These are phyloP conservation scores for Neoboletus subvelutipes DNA, from an alignment of 768 basidiomycete species.

Conservation along the genomic window DNA sequence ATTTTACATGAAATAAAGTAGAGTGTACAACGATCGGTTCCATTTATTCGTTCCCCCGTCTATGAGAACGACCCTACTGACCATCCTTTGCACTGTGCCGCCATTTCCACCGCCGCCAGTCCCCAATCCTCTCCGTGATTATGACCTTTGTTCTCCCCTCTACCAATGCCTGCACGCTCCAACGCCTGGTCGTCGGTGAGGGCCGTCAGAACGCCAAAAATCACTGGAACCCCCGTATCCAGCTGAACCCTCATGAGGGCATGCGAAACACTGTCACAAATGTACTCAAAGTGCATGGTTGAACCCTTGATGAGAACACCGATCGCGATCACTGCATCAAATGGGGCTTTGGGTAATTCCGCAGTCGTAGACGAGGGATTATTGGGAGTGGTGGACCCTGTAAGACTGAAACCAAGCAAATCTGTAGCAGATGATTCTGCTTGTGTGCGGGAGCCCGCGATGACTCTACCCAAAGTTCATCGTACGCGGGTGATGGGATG, in stretches of 20 bases:
- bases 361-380: conserved; percentile 26
- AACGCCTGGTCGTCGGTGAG: conserved; percentile 93
- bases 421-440: conserved; percentile 76
- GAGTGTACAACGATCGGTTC: conserved; percentile 8
- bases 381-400: conserved; percentile 35
- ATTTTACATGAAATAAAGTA: background rate
- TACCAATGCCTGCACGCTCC: conserved; percentile 87
- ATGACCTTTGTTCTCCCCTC: conserved; percentile 71
- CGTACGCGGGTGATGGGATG: conserved; percentile 1
- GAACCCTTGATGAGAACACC: conserved; percentile 97
- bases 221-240: conserved; percentile 90
- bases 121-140: conserved; percentile 99
- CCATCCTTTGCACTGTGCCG: conserved; percentile 63
- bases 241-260: conserved; percentile 93
- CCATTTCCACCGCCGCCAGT: conserved; percentile 95
- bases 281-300: conserved; percentile 99
- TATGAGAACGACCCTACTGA: conserved; percentile 59
- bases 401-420: conserved; percentile 58
- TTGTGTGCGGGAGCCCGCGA: conserved; percentile 84
- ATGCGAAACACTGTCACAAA: conserved; percentile 89
- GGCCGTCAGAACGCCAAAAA: conserved; percentile 95
- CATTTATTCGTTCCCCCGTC: background rate
- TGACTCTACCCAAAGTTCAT: conserved; percentile 56
- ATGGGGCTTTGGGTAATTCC: conserved; percentile 59
- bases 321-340: conserved; percentile 95